These are phyloP conservation scores for Plicaturopsis crispa DNA, from an alignment of 768 basidiomycete species.

Conservation along the genomic window DNA sequence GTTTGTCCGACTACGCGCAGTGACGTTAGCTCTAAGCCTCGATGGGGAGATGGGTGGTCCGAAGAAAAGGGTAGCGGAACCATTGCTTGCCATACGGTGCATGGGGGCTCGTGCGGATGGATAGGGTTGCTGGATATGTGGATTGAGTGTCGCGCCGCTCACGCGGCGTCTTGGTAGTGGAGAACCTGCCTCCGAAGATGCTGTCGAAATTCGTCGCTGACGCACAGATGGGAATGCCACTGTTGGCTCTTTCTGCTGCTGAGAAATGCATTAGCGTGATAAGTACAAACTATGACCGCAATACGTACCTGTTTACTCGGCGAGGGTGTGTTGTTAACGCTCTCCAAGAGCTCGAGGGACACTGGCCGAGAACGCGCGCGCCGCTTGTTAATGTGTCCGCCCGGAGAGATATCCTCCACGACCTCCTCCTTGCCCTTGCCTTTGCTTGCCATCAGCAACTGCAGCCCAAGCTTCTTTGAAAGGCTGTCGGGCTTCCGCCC, in stretches of 20 bases:
- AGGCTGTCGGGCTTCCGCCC: constrained; percentile 15
- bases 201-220: constrained; percentile 27
- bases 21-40: constrained; percentile 5
- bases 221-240: constrained; percentile 31
- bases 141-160: constrained; percentile 26
- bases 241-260: constrained; percentile 18
- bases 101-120: constrained; percentile 29
- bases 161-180: constrained; percentile 50
- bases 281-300: constrained; percentile 4
- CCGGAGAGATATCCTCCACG: constrained; percentile 65
- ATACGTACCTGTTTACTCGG: no score
- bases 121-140: constrained; percentile 18
- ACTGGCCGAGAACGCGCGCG: constrained; percentile 68
- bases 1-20: no score
- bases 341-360: constrained; percentile 57
- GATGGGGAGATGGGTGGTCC: constrained; percentile 55
- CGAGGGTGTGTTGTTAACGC: constrained; percentile 35
- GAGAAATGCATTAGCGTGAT: constrained; percentile 7
- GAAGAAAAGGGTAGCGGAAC: constrained; percentile 63
- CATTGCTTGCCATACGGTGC: constrained; percentile 41
- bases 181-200: constrained; percentile 39
- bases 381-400: constrained; percentile 69
- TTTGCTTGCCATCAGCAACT: constrained; percentile 14
- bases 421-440: constrained; percentile 47
- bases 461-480: constrained; percentile 7